These are phyloP conservation scores for Ceratonia siliqua DNA, from an alignment of 306 rosid species.

Conservation along the genomic window DNA sequence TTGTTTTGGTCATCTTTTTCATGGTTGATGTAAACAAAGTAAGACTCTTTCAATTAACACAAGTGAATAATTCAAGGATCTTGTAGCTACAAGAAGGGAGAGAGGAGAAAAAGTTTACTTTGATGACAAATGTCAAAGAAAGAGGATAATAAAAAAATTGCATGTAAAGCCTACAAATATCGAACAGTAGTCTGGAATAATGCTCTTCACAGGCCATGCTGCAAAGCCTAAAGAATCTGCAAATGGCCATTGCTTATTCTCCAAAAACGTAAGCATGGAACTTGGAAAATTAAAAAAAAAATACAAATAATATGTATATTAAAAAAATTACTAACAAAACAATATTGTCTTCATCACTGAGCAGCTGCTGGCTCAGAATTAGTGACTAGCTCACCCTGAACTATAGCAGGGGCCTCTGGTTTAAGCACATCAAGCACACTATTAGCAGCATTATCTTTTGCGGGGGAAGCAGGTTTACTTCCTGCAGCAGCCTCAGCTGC, in stretches of 20 bases:
- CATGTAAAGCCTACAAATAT: slow-evolving; percentile 43
- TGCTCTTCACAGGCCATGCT: slow-evolving; percentile 40
- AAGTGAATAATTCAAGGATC: neutral
- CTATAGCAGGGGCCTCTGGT: slow-evolving; percentile 42
- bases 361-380: slow-evolving; percentile 40
- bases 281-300: slow-evolving; percentile 21
- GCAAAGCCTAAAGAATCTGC: slow-evolving; percentile 48
- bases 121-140: slow-evolving; percentile 28
- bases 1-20: neutral
- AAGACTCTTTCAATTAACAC: neutral
- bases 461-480: slow-evolving; percentile 44
- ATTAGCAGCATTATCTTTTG: slow-evolving; percentile 43
- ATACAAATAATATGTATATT: slow-evolving; percentile 21
- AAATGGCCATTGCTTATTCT: slow-evolving; percentile 58
- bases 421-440: slow-evolving; percentile 35
- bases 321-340: slow-evolving; percentile 29
- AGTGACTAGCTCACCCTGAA: slow-evolving; percentile 41
- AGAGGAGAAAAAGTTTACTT: slow-evolving; percentile 13
- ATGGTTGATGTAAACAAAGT: neutral
- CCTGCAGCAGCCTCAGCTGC: slow-evolving; percentile 27
- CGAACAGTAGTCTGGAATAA: slow-evolving; percentile 40
- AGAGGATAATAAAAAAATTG: slow-evolving; percentile 28
- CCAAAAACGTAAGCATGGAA: slow-evolving; percentile 41
- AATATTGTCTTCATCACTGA: slow-evolving; percentile 41
- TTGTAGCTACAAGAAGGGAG: neutral